Base-by-base conservation (phyloP, 2,329 filamentous ascomycete species). In the Arthrobotrys iridis region DNA sequence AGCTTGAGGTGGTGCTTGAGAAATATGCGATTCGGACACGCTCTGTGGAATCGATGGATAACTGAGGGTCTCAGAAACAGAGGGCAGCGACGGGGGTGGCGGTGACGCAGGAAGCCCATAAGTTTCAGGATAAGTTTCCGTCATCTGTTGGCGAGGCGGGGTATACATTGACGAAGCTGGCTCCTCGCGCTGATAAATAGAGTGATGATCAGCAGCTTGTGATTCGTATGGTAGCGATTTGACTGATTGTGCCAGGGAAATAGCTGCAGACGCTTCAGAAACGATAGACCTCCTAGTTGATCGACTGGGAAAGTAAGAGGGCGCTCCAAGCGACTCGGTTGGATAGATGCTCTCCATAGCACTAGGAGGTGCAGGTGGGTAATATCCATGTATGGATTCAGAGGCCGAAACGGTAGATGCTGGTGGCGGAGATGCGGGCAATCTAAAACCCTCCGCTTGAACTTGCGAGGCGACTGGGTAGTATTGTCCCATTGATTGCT, bases 371-470 rank as follows among this genome's bases (percentile, higher is more conserved):
- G 62, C 60, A 8, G 52, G 60, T 11, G 60, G 70, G 43, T 74
- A 74, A 37, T 37, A 55, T 15, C 43, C 20, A 15, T 62, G 30
- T 1, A 15, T 40, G 11, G 41, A 6, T 11, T 74, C 70, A 1
- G 71, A 46, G 24, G 41, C 11, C 1, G 71, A 68, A 20, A 43
- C 28, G n/a, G 48, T 50, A 8, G 71, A 75, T 2, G 57, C 57
- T 18, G 71, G 71, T 3, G 71, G 71, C 7, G 71, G 71, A 22
- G 71, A 75, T 35, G 63, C 33, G 11, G 71, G 71, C 26, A 75
- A 45, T 13, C 40, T 35, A 48, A 48, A 75, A n/a, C 13, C 28
- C 52, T 68, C 71, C 7, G 71, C 63, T 24, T 58, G 55, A 3
- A 68, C 37, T n/a, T 41, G 22, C 2, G 63, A 40, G 20, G 45